These are phyloP conservation scores for Lanmaoa pseudosensibilis DNA, from an alignment of 768 basidiomycete genomes.

Conservation along the genomic window DNA sequence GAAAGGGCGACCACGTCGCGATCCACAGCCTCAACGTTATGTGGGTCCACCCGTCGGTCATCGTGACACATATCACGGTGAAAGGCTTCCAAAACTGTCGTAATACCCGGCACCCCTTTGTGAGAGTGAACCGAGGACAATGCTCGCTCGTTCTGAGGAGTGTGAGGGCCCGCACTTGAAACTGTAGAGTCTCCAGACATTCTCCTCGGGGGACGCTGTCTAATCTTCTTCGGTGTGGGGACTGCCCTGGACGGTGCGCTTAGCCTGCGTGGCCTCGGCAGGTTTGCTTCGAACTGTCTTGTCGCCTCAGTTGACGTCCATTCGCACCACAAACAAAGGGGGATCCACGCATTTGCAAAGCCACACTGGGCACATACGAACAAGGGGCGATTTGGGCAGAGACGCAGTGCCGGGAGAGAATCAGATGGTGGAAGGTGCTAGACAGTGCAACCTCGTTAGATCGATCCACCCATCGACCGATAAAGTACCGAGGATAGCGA, in stretches of 20 bases:
- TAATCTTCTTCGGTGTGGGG: constrained; percentile 11
- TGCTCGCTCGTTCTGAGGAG: constrained; percentile 23
- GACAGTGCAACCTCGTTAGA: constrained; percentile 12
- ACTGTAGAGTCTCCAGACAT: constrained; percentile 22
- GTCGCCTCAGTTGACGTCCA: constrained; percentile 46
- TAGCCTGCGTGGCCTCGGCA: constrained; percentile 37
- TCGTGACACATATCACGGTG: constrained; percentile 23
- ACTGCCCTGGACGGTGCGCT: constrained; percentile 28
- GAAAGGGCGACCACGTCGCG: not conserved
- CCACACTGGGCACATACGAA: constrained; percentile 50
- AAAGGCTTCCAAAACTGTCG: constrained; percentile 27
- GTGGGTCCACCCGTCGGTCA: constrained; percentile 10
- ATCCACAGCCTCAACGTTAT: constrained; percentile 9
- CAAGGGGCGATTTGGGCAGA: constrained; percentile 41
- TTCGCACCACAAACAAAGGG: constrained; percentile 52
- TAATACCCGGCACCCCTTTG: constrained; percentile 27
- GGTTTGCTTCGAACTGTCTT: constrained; percentile 39
- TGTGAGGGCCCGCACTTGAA: constrained; percentile 22
- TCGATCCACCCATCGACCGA: constrained; percentile 13
- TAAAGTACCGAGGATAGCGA: constrained; percentile 6
- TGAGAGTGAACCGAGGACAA: constrained; percentile 2
- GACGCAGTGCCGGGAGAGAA: constrained; percentile 47
- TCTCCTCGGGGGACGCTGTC: constrained; percentile 11
- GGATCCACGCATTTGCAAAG: constrained; percentile 47
- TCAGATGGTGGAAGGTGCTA: constrained; percentile 46